Evolutionary conservation across 257 asterid species (phyloP).

Genomic region (Avicennia marina): DNA sequence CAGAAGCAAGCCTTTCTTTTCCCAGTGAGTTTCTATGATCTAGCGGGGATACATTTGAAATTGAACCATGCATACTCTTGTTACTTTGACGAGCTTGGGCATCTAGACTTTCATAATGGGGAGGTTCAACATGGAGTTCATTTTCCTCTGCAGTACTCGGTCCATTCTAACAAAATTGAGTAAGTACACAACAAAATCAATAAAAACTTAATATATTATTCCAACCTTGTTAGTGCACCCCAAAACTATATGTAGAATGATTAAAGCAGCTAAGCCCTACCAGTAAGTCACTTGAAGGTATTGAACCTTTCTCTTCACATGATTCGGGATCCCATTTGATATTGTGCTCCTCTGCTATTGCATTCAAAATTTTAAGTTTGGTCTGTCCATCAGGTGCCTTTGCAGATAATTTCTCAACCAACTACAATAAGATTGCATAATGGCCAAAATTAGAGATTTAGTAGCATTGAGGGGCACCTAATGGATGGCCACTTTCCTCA

Average conservation of each 20-base stretch:
- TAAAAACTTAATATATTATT: neutral
- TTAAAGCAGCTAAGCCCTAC: conserved; percentile 35
- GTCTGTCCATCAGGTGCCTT: conserved; percentile 71
- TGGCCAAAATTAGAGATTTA: conserved; percentile 7
- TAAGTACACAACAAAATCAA: conserved; percentile 4
- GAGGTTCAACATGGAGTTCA: conserved; percentile 26
- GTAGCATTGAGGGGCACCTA: neutral
- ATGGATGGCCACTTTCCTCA: neutral
- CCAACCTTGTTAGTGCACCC: conserved; percentile 4
- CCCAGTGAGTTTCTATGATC: conserved; percentile 33
- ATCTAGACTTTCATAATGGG: conserved; percentile 22
- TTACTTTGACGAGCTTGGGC: conserved; percentile 29
- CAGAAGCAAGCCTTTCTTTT: conserved; percentile 23
- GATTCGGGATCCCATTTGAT: conserved; percentile 67
- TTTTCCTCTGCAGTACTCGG: conserved; percentile 38
- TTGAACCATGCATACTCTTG: conserved; percentile 20
- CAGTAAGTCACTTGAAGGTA: conserved; percentile 53
- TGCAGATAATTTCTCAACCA: conserved; percentile 82
- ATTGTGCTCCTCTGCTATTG: conserved; percentile 75
- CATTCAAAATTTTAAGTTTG: conserved; percentile 49
- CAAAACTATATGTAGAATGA: neutral
- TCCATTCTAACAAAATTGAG: conserved; percentile 48
- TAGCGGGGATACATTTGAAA: conserved; percentile 25
- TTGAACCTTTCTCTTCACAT: conserved; percentile 35
- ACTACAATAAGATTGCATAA: conserved; percentile 32